A percentile compares a stretch with the other conserved stretches of the same genome.
phyloP scores from a whole-genome alignment of 176 grass and related monocot genomes.

The Triticum timopheevii region DNA sequence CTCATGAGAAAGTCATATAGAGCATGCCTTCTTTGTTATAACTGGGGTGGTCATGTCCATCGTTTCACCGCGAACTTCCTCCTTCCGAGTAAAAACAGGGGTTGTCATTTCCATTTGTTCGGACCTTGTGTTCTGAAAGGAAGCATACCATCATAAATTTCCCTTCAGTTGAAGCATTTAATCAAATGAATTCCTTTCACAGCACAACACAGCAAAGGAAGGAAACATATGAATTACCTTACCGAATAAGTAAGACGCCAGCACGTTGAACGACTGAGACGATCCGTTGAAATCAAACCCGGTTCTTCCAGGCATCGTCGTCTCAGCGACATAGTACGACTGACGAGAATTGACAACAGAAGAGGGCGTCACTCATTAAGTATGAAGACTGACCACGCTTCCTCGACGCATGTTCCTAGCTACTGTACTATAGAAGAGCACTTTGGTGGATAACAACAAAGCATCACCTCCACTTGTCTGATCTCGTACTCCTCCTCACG shows the following conservation, averaged over 20 bases:
- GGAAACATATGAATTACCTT: constrained; percentile 63
- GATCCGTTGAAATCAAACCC: constrained; percentile 86
- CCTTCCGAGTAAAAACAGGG: constrained; percentile 73
- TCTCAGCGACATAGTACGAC: constrained; percentile 83
- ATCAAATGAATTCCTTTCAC: not conserved
- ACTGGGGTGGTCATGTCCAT: constrained; percentile 99
- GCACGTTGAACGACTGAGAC: constrained; percentile 77
- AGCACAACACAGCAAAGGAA: not conserved
- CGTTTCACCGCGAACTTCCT: constrained; percentile 41
- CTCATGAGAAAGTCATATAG: not conserved
- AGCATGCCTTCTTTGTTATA: constrained; percentile 66
- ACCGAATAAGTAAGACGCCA: constrained; percentile 88
- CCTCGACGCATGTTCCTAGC: not conserved
- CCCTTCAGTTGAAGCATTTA: not conserved
- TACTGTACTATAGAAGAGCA: not conserved
- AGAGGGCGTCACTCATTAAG: not conserved
- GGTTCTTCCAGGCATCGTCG: constrained; percentile 65
- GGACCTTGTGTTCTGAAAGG: constrained; percentile 57
- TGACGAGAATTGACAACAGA: constrained; percentile 25
- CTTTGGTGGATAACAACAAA: not conserved
- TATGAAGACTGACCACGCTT: not conserved
- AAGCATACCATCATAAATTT: constrained; percentile 10
- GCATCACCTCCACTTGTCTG: constrained; percentile 79
- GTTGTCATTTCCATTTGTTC: constrained; percentile 96
- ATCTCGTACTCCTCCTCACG: constrained; percentile 69